Evolutionary conservation across 1,284 basidiomycete species (phyloP).

Genomic region (Xerocomus cyaneibrunnescens): DNA sequence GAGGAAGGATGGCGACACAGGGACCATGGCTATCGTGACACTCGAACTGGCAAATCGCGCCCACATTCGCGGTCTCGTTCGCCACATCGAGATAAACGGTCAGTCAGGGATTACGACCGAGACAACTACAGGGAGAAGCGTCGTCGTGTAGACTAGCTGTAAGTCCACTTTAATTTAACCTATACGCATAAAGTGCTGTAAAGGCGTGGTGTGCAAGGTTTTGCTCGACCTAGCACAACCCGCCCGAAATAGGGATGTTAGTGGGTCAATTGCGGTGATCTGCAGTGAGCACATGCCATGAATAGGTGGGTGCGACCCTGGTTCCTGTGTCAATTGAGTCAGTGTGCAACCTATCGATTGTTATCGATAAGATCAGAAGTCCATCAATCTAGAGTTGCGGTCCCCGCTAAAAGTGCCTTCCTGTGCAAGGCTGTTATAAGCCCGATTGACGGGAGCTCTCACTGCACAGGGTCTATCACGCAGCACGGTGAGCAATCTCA

Average conservation of each 20-base stretch:
- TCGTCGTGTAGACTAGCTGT: conserved; percentile 38
- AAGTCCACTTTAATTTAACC: conserved; percentile 13
- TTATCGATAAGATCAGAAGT: conserved; percentile 23
- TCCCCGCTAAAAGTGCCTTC: neutral
- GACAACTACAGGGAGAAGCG: conserved; percentile 40
- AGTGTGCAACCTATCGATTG: conserved; percentile 4
- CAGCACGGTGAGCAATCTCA: conserved; percentile 21
- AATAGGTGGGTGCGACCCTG: neutral
- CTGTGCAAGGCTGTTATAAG: conserved; percentile 20
- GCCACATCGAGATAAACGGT: conserved; percentile 33
- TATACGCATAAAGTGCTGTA: conserved; percentile 5
- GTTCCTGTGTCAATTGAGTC: neutral
- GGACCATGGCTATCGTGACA: conserved; percentile 24
- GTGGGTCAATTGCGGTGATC: neutral
- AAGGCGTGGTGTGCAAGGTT: neutral
- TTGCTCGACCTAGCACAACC: neutral
- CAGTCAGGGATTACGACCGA: conserved; percentile 41
- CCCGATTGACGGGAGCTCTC: neutral
- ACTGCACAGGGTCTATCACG: conserved; percentile 6
- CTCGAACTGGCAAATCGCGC: conserved; percentile 21
- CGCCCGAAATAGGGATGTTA: neutral
- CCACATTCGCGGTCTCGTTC: conserved; percentile 40
- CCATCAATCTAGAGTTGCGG: neutral
- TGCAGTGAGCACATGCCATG: neutral
- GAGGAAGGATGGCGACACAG: conserved; percentile 26